Percentiles rank a stretch among this genome's conserved stretches.
phyloP scores from a whole-genome alignment of 805 yeast species.

The Starmerella bacillaris region DNA sequence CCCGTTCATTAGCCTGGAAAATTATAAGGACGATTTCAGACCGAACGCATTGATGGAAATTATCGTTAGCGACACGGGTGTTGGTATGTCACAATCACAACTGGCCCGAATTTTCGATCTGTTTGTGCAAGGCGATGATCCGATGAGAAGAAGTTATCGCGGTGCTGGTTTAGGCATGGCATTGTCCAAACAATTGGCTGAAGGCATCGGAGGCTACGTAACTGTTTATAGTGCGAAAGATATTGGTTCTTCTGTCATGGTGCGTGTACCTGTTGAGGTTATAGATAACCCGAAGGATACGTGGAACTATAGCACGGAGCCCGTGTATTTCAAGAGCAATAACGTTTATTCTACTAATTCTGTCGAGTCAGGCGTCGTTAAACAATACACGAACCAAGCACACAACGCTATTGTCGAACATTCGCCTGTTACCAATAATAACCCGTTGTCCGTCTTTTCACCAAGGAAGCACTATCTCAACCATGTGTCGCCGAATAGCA shows the following conservation, averaged over 20 bases:
- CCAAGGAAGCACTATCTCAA: background rate
- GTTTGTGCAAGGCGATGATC: constrained; percentile 92
- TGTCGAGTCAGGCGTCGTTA: constrained; percentile 8
- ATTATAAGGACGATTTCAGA: constrained; percentile 6
- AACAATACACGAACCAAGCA: background rate
- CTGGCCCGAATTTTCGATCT: constrained; percentile 86
- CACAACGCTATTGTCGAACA: too few relatives aligned
- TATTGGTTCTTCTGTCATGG: constrained; percentile 13
- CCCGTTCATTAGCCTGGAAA: constrained; percentile 4
- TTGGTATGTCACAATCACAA: constrained; percentile 69
- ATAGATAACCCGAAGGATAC: background rate
- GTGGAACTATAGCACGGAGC: background rate
- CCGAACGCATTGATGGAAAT: constrained; percentile 31
- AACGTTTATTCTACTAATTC: constrained; percentile 12
- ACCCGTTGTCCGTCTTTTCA: background rate
- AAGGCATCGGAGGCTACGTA: constrained; percentile 77
- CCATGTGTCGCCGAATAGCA: background rate
- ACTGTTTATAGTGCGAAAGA: constrained; percentile 22
- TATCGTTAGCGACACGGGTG: constrained; percentile 76
- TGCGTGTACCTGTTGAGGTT: constrained; percentile 15
- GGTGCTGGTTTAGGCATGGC: constrained; percentile 90
- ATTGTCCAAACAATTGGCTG: constrained; percentile 78
- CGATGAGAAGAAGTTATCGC: constrained; percentile 75
- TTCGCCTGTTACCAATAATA: background rate
- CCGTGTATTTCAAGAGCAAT: constrained; percentile 3